A percentile compares a stretch with the other conserved stretches of the same genome.
Conservation (phyloP, 129 eudicot species). For the Calendula officinalis region DNA sequence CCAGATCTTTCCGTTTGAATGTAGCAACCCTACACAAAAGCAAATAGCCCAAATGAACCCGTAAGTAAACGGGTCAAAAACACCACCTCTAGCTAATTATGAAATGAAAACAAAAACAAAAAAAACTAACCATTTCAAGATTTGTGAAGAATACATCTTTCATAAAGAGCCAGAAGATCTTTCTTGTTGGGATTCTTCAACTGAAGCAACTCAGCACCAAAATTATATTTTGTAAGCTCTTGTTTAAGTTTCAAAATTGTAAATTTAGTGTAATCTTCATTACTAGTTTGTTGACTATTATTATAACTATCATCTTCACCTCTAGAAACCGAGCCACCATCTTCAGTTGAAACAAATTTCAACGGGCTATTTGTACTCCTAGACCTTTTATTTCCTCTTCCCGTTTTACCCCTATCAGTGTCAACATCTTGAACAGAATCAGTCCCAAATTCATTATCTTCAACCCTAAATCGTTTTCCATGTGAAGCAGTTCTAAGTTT, state of each 20-base stretch:
- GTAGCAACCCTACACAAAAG: conserved; percentile 62
- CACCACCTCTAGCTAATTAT: not conserved
- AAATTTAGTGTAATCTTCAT: conserved; percentile 77
- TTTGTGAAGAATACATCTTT: conserved; percentile 63
- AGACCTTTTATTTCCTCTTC: conserved; percentile 63
- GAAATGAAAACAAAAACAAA: too few relatives aligned
- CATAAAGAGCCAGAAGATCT: conserved; percentile 83
- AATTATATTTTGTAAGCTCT: conserved; percentile 73
- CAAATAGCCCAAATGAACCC: conserved; percentile 12
- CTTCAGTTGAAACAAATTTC: conserved; percentile 51
- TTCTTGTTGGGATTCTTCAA: conserved; percentile 69
- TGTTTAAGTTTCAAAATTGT: conserved; percentile 74
- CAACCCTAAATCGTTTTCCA: conserved; percentile 69
- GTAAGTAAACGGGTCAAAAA: not conserved
- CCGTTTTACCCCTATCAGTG: conserved; percentile 33
- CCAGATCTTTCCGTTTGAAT: conserved; percentile 47
- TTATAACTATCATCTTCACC: conserved; percentile 50
- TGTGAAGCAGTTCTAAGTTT: conserved; percentile 73
- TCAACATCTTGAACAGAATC: conserved; percentile 68
- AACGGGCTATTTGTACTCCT: conserved; percentile 63
- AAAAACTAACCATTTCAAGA: conserved; percentile 32
- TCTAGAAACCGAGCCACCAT: conserved; percentile 68
- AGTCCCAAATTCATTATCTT: conserved; percentile 67
- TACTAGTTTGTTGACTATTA: conserved; percentile 45
- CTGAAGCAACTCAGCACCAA: conserved; percentile 81